phyloP scores from a whole-genome alignment of 2,329 filamentous ascomycete genomes.

The Colletotrichum musae region DNA sequence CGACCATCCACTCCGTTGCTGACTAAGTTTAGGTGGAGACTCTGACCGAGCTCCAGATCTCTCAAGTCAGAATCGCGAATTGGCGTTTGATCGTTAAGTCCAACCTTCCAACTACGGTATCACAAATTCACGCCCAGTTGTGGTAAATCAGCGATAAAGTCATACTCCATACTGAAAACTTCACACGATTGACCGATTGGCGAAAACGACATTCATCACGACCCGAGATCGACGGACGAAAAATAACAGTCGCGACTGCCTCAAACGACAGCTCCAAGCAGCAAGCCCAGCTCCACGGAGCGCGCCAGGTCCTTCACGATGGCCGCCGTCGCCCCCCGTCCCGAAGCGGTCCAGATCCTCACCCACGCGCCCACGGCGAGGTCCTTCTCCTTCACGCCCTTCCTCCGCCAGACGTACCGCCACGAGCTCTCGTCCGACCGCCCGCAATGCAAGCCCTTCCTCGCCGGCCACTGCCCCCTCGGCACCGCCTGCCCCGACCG shows the following conservation, averaged over 20 bases:
- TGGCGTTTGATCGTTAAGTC: background rate
- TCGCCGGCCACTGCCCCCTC: slow-evolving; percentile 87
- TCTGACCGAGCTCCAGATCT: background rate
- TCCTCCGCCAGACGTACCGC: slow-evolving; percentile 85
- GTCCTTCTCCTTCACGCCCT: slow-evolving; percentile 88
- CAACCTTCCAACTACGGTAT: background rate
- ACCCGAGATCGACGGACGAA: background rate
- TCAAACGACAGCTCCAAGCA: background rate
- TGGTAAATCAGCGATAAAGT: too few relatives aligned
- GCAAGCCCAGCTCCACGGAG: background rate
- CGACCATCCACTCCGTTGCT: background rate
- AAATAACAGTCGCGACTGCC: background rate
- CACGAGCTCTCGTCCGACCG: slow-evolving; percentile 85
- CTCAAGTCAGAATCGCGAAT: background rate
- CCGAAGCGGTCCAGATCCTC: slow-evolving; percentile 63
- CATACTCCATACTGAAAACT: background rate
- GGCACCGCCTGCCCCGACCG: slow-evolving; percentile 89
- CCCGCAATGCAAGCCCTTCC: slow-evolving; percentile 88
- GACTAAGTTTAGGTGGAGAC: slow-evolving; percentile 12
- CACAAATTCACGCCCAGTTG: background rate
- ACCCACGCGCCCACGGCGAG: slow-evolving; percentile 70
- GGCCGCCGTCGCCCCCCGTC: slow-evolving; percentile 46
- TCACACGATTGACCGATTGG: background rate
- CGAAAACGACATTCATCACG: background rate
- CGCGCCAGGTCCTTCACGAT: slow-evolving; percentile 42